Base-by-base conservation (phyloP, 139 green algal species). In the Volvox africanus region DNA sequence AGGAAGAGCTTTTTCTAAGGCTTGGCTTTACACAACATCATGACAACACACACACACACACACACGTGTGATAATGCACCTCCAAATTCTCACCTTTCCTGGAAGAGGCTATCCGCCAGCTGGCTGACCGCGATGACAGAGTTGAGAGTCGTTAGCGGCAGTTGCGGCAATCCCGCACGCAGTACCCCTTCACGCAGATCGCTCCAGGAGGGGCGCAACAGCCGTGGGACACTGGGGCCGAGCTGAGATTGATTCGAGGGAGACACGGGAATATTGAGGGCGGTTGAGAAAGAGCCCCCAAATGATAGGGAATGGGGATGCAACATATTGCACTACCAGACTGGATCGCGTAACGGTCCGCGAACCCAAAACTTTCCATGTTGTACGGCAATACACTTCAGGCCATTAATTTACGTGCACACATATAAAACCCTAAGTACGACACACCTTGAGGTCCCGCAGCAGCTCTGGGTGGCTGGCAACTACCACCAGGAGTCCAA, bases 101-200 rank as follows among this genome's bases (percentile, higher is more conserved):
- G 94, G 65, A 96, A 99, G 69, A 98, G 93, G 33, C 96, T 86
- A 20, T 82, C 33, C 1, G 95, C 93, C 37, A 99, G 94, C 68
- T 97, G 93, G 44, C 93, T 96, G 18, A 98, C 96, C 0, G 95
- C 94, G 16, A 99, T 91, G 22, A 98, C 97, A 5, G 95, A 97
- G 93, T 98, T 99, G 71, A 99, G 93, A 30, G 82, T 91, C 21
- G 94, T 95, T 22, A 96, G 80, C 1, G 93, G 93, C 44, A 96
- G 90, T 91, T 96, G 94, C 9, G 94, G 89, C 21, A 96, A 77
- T 2, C 94, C 92, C 0, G 67, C 89, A 14, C 77, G 65, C 79
- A 88, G 87, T 9, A 79, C 85, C 82, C 92, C 92, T 32, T 50
- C 76, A 30, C 79, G 67, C 24, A 93, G n/a, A 75, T 94, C 92